Evolutionary conservation across 1,139 yeast species (phyloP).

Genomic region (Yamadazyma atmosphaerica): DNA sequence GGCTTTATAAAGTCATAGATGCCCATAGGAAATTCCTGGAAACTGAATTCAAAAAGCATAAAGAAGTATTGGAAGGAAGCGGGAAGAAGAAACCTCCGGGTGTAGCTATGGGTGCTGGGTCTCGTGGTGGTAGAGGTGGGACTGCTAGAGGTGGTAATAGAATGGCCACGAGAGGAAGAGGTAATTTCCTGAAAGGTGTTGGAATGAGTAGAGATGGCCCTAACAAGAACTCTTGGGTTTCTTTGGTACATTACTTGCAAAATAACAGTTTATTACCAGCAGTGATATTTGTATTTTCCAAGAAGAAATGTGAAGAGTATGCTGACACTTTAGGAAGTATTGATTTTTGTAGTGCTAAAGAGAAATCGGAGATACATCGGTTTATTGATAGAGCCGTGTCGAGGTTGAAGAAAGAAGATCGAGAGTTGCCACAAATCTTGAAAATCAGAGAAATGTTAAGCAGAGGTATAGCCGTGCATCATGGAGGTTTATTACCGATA

Average conservation of each 20-base stretch:
- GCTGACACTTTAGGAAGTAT: constrained; percentile 75
- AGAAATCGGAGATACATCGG: constrained; percentile 89
- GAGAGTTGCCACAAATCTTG: constrained; percentile 88
- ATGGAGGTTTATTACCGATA: constrained; percentile 93
- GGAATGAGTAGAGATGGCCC: constrained; percentile 60
- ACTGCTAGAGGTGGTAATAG: constrained; percentile 44
- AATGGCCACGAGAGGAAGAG: constrained; percentile 29
- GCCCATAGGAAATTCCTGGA: constrained; percentile 69
- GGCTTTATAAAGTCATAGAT: constrained; percentile 71
- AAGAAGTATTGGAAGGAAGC: constrained; percentile 46
- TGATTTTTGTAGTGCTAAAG: constrained; percentile 80
- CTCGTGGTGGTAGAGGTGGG: constrained; percentile 48
- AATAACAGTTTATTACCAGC: constrained; percentile 77
- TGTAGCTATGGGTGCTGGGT: constrained; percentile 41
- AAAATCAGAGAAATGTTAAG: constrained; percentile 79
- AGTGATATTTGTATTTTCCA: constrained; percentile 89
- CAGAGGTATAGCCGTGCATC: constrained; percentile 95
- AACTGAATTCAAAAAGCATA: constrained; percentile 62
- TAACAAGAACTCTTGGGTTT: constrained; percentile 74
- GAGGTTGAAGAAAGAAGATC: constrained; percentile 85
- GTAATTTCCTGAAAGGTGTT: constrained; percentile 37
- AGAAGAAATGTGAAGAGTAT: constrained; percentile 89
- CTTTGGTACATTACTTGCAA: constrained; percentile 71
- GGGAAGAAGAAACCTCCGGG: constrained; percentile 36
- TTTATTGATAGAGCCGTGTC: constrained; percentile 88